Base-by-base conservation (phyloP, 2,329 filamentous ascomycete genomes). In the Bipolaris zeicola region DNA sequence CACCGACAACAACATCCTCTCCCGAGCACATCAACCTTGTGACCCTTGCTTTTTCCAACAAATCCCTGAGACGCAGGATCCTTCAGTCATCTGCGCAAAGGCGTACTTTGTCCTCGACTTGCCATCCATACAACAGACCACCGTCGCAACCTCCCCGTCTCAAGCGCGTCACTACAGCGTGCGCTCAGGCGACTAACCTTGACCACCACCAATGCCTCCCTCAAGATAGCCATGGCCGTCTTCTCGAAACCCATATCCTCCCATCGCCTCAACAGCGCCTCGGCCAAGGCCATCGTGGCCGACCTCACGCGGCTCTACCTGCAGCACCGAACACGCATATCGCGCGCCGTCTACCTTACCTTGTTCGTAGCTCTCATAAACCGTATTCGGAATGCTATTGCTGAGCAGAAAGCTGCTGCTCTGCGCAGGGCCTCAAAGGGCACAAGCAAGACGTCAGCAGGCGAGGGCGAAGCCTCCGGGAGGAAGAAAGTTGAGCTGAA, bases 401-500 rank as follows among this genome's bases (percentile, higher is more conserved):
- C 90, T 57, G 93, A 97, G 75, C 95, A 98, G 76, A 96, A 96
- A 76, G 90, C 91, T 14, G 91, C 92, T 2, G 89, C 90, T 1
- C 81, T 81, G 50, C 86, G 89, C 60, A 85, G 86, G 5, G 85
- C 77, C 5, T 56, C 44, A 26, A 55, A 52, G n/a, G 24, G 50
- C 6, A 31, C 49, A 8, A 37, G 52, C 3, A 52, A 52, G 49
- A 69, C 86, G 75, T 65, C 83, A 73, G 70, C 63, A 13, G 61
- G 64, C 34, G 76, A 76, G 13, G 76, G 72, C 26, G 76, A 77
- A 55, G 71, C 71, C 8, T 77, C 63, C 46, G 71, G 64, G 63
- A 85, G 85, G 70, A 92, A 91, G 79, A 94, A 91, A 78, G 93
- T 97, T 52, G 94, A 96, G 78, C 80, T 99, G 66, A 96, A 99